phyloP scores from a whole-genome alignment of 2,329 filamentous ascomycete species.

The Ophiostoma novo-ulmi region DNA sequence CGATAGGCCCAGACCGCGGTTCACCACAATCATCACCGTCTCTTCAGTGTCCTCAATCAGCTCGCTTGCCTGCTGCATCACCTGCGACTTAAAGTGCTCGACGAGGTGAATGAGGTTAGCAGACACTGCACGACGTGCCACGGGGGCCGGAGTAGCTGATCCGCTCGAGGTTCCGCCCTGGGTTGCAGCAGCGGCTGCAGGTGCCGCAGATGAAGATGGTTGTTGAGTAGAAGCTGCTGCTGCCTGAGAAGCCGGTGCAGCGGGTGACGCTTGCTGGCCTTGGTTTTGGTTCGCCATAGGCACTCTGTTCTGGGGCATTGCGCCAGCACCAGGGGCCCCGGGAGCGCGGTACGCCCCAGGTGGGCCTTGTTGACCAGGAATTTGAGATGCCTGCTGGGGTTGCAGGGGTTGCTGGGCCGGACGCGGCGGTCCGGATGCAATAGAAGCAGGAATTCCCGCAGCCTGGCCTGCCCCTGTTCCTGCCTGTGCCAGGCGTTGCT shows the following conservation, averaged over 20 bases:
- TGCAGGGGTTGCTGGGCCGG: conserved; percentile 8
- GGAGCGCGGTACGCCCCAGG: not conserved
- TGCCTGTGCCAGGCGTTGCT: not conserved
- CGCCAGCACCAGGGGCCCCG: not conserved
- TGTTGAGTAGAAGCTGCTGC: not conserved
- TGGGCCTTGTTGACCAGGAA: not conserved
- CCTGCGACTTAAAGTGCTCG: conserved; percentile 43
- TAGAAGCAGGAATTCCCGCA: not conserved
- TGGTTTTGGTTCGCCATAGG: not conserved
- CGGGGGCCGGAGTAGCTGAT: conserved; percentile 9
- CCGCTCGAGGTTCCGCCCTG: conserved; percentile 4
- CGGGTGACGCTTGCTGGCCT: not conserved
- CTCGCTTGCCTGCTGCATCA: conserved; percentile 42
- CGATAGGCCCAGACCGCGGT: conserved; percentile 47
- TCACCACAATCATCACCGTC: conserved; percentile 50
- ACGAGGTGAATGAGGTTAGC: conserved; percentile 41
- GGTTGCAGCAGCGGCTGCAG: not conserved
- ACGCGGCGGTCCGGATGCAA: not conserved
- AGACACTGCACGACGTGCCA: conserved; percentile 39
- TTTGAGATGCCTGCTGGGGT: conserved; percentile 7
- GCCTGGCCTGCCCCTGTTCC: not conserved
- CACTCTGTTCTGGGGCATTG: not conserved
- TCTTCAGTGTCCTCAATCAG: conserved; percentile 41
- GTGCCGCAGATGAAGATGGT: not conserved
- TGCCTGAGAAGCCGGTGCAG: not conserved